Base-by-base conservation (phyloP, 2,329 filamentous ascomycete genomes). In the Colletotrichum orbiculare region DNA sequence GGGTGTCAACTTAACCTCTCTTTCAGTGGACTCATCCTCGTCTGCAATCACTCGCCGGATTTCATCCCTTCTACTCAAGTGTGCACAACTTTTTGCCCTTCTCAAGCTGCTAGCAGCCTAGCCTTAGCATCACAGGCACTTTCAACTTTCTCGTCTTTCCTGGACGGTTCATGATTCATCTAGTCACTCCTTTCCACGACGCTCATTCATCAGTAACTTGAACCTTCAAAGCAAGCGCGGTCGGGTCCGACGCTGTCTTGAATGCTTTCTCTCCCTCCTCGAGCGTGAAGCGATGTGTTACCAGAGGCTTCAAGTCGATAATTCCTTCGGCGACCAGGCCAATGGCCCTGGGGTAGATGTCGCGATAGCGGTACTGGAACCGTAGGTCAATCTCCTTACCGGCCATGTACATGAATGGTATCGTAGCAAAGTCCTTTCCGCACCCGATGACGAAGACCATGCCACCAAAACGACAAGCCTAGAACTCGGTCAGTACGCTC, bases 261-360 rank as follows among this genome's bases (percentile, higher is more conserved):
- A 69, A 78, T 13, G 77, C 77, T 33, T 76, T 69, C 12, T 71
- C 67, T 5, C 73, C 72, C n/a, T 72, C 67, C 49, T 78, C 73
- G 60, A 77, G 76, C 0, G 71, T 69, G 43, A 74, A 71, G 10
- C 74, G 60, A 46, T 72, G 72, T 2, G 72, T 76, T 5, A 78
- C 75, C 15, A 78, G 68, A 0, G 69, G 66, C 58, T 71, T 73
- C 34, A 78, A 54, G 17, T 71, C 68, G 55, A 78, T 69, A 47
- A 69, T 68, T 12, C 71, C 68, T 7, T 68, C 67, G 8, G 71
- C 67, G 1, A 76, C 72, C 47, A 83, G 70, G 59, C 74, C 73
- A 66, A 83, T 75, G 0, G 78, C 81, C 54, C 73, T 81, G 8
- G 77, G 75, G 63, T 77, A 79, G 2, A 75, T 78, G 60, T 79